Conservation (phyloP, 2,329 filamentous ascomycete species). For the Xylaria sp. region DNA sequence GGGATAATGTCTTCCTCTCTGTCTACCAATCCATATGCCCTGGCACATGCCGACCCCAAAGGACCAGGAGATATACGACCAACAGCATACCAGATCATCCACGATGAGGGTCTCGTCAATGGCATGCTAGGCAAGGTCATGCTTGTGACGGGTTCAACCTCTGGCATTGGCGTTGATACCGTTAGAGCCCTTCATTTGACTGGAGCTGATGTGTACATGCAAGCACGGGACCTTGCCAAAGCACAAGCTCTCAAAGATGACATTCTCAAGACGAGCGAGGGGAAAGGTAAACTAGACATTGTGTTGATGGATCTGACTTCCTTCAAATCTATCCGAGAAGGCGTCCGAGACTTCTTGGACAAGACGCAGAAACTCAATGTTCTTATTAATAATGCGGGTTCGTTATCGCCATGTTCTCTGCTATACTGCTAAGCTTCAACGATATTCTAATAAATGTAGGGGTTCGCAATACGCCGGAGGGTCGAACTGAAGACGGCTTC, state of each 20-base stretch:
- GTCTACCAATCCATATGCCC: constrained; percentile 14
- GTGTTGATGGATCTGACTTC: constrained; percentile 37
- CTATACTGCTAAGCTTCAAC: neutral
- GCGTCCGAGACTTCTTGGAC: neutral
- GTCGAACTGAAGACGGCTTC: constrained; percentile 20
- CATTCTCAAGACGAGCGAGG: constrained; percentile 16
- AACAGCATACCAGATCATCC: constrained; percentile 21
- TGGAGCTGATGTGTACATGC: constrained; percentile 32
- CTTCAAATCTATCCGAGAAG: constrained; percentile 25
- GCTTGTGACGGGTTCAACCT: constrained; percentile 26
- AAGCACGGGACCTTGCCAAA: constrained; percentile 25
- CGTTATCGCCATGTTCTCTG: neutral
- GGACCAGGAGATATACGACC: constrained; percentile 20
- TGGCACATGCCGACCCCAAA: constrained; percentile 18
- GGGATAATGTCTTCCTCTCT: neutral
- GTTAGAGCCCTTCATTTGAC: constrained; percentile 26
- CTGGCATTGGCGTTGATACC: constrained; percentile 26
- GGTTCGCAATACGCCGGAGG: constrained; percentile 6
- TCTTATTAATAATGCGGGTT: constrained; percentile 23
- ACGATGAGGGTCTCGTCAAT: constrained; percentile 26
- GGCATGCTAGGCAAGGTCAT: constrained; percentile 17
- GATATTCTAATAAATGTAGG: neutral
- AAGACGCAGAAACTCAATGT: constrained; percentile 19
- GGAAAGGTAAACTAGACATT: constrained; percentile 29
- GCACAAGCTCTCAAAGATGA: constrained; percentile 7